Evolutionary conservation across 2,329 filamentous ascomycete genomes (phyloP).

Genomic region (Alternaria dauci): DNA sequence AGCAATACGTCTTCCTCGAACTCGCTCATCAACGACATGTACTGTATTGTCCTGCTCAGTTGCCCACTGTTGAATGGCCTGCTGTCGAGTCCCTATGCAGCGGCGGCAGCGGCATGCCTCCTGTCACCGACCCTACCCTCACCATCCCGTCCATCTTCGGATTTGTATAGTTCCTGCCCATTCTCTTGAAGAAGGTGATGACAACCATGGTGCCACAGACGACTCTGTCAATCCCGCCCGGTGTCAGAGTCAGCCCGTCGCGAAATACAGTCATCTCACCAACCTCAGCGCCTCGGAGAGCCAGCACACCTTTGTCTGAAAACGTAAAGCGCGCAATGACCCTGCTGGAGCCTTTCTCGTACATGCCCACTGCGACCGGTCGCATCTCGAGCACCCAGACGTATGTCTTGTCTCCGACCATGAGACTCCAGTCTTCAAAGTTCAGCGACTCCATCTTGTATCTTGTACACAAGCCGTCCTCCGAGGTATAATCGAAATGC

Average conservation of each 20-base stretch:
- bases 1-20: neutral
- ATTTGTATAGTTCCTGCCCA: slow-evolving; percentile 38
- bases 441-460: slow-evolving; percentile 44
- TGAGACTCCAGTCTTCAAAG: slow-evolving; percentile 41
- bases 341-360: slow-evolving; percentile 21
- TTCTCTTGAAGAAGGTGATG: slow-evolving; percentile 39
- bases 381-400: slow-evolving; percentile 36
- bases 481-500: slow-evolving; percentile 28
- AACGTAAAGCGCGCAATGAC: slow-evolving; percentile 46
- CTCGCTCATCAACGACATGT: neutral
- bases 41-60: neutral
- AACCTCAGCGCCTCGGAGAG: slow-evolving; percentile 38
- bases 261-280: slow-evolving; percentile 40
- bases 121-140: slow-evolving; percentile 20
- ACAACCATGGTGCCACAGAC: slow-evolving; percentile 40
- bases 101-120: slow-evolving; percentile 15
- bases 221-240: slow-evolving; percentile 38
- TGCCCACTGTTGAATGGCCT: slow-evolving; percentile 3
- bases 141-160: slow-evolving; percentile 5
- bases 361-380: slow-evolving; percentile 36
- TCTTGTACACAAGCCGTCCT: slow-evolving; percentile 14
- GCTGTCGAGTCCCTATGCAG: slow-evolving; percentile 19
- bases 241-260: slow-evolving; percentile 32
- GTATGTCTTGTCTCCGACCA: slow-evolving; percentile 27
- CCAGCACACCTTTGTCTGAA: slow-evolving; percentile 35